Base-by-base conservation (phyloP, 2,329 filamentous ascomycete genomes). In the Penicillium olsonii region DNA sequence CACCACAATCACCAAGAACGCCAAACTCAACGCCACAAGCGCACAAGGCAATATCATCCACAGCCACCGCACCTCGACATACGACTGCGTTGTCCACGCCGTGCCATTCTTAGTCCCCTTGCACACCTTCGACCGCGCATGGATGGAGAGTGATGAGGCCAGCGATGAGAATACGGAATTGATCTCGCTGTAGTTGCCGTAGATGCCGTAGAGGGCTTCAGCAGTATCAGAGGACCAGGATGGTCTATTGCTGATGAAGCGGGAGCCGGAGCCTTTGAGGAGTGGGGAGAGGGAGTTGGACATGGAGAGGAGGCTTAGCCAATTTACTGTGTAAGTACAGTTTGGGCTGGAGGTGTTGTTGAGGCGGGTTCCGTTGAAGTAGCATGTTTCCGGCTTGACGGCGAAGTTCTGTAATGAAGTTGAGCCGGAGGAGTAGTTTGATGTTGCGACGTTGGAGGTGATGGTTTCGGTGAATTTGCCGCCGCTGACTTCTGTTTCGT, bases 1-100 rank as follows among this genome's bases (percentile, higher is more conserved):
- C 3, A 64, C 48, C 1, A 60, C 86, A 8, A 78, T 81, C 60
- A 70, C 65, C 44, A 80, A 75, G 53, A 78, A 78, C 20, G 54
- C 37, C 20, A 62, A 60, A 2, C 79, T 86, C 22, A 87, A 69
- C 8, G 51, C 56, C 15, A 62, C 52, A 34, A 64, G 37, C 1
- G 15, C 42, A 18, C 53, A 49, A 0, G 61, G 61, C 0, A 64
- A 47, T 18, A 52, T 52, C 43, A 65, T 43, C 62, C 61, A 65
- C 5, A 38, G 34, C 62, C 61, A 64, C 2, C 55, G 50, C 35
- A 65, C 60, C 14, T 50, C 55, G 0, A 62, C 52, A 18, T 53
- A 65, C 0, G 61, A 61, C 19, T 59, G 47, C 8, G 45, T 42
- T 0, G 51, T 59, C 57, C 56, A 61, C 4, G 61, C 53, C 2